These are phyloP conservation scores for Fusarium sp. DNA, from an alignment of 2,329 filamentous ascomycete genomes.

Conservation along the genomic window DNA sequence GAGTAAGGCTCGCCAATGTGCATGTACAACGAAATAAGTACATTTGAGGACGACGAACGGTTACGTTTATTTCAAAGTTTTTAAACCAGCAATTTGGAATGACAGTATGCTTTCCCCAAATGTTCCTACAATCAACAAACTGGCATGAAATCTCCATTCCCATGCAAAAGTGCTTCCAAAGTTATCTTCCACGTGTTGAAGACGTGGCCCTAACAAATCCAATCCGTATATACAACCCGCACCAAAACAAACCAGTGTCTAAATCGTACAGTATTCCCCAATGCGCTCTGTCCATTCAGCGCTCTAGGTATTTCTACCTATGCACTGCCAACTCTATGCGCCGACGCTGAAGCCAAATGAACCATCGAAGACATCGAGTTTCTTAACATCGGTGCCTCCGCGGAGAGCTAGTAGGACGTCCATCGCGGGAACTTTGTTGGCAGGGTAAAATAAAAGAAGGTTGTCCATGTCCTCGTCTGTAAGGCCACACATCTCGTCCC, in stretches of 20 bases:
- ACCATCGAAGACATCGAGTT: conserved; percentile 68
- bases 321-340: conserved; percentile 38
- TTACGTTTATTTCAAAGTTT: neutral
- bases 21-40: neutral
- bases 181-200: neutral
- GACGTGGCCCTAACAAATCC: conserved; percentile 17
- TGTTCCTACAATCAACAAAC: neutral
- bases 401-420: conserved; percentile 68
- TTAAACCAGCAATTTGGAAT: conserved; percentile 27
- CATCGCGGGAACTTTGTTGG: conserved; percentile 66
- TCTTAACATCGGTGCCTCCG: conserved; percentile 56
- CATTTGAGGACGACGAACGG: neutral
- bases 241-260: conserved; percentile 33
- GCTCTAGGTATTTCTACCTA: neutral
- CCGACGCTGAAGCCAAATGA: conserved; percentile 70
- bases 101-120: conserved; percentile 1
- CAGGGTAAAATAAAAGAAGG: conserved; percentile 79
- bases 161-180: conserved; percentile 8
- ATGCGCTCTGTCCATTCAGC: conserved; percentile 5
- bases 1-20: neutral
- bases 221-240: conserved; percentile 39
- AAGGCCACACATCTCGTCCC: conserved; percentile 87
- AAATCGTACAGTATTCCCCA: conserved; percentile 37
- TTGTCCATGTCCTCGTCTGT: conserved; percentile 85
- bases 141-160: conserved; percentile 7